Percentiles rank a stretch among this genome's conserved stretches.
phyloP scores from a whole-genome alignment of 495 filamentous ascomycete genomes.

The Cenococcum geophilum region DNA sequence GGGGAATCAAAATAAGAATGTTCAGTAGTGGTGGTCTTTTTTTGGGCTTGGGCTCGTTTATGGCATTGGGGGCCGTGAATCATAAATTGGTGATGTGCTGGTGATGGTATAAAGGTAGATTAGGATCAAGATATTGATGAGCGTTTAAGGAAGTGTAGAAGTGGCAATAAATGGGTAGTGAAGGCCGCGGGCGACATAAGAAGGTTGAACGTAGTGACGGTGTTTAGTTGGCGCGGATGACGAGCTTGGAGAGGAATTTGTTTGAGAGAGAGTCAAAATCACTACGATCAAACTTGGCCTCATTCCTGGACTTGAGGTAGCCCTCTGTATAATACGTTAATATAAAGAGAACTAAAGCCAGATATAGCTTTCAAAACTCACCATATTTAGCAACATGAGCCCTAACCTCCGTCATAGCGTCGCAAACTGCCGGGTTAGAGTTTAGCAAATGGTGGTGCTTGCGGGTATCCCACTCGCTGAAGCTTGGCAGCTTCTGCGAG shows the following conservation, averaged over 20 bases:
- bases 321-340: constrained; percentile 41
- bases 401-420: constrained; percentile 88
- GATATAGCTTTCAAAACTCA: constrained; percentile 42
- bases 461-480: constrained; percentile 83
- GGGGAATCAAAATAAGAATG: constrained; percentile 26
- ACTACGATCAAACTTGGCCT: constrained; percentile 72
- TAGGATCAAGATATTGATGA: not conserved
- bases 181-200: not conserved
- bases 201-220: not conserved
- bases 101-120: not conserved
- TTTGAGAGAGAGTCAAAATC: constrained; percentile 92
- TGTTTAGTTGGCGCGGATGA: constrained; percentile 79
- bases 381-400: constrained; percentile 84
- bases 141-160: too few relatives aligned
- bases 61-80: constrained; percentile 25
- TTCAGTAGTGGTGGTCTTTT: constrained; percentile 27
- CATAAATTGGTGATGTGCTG: constrained; percentile 11
- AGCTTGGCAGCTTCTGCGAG: constrained; percentile 83
- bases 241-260: constrained; percentile 89
- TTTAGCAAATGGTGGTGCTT: constrained; percentile 81
- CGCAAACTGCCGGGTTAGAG: constrained; percentile 83
- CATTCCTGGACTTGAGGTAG: constrained; percentile 52
- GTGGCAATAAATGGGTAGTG: not conserved
- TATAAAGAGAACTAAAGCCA: constrained; percentile 5
- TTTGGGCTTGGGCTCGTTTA: constrained; percentile 10